Conservation (phyloP, 2,329 filamentous ascomycete species). For the Verticillium albo-atrum region DNA sequence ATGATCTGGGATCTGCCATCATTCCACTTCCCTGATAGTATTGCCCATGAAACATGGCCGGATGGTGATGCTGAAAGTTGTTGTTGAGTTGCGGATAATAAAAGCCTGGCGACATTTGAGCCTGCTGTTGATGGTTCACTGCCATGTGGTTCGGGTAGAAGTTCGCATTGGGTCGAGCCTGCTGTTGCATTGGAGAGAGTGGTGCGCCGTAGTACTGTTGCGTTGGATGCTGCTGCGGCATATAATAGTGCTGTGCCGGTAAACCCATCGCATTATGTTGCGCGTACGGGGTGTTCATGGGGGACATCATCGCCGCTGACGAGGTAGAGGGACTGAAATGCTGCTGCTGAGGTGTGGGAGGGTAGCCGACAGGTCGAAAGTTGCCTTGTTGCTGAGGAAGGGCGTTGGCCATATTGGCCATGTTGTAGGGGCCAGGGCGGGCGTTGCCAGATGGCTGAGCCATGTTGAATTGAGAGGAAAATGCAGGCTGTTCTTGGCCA, state of each 20-base stretch:
- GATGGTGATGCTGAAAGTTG: slow-evolving; percentile 3
- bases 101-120: slow-evolving; percentile 29
- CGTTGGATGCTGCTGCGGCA: slow-evolving; percentile 37
- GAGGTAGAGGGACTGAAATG: slow-evolving; percentile 23
- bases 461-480: slow-evolving; percentile 39
- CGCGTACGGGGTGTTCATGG: slow-evolving; percentile 32
- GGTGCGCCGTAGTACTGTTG: slow-evolving; percentile 39
- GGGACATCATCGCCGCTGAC: slow-evolving; percentile 32
- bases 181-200: slow-evolving; percentile 30
- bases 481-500: slow-evolving; percentile 30
- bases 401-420: slow-evolving; percentile 38
- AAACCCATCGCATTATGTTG: slow-evolving; percentile 32
- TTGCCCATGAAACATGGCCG: slow-evolving; percentile 26
- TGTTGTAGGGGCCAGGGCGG: slow-evolving; percentile 38
- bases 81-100: slow-evolving; percentile 37
- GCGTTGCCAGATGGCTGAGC: slow-evolving; percentile 16
- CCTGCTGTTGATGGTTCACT: slow-evolving; percentile 33
- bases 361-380: slow-evolving; percentile 34
- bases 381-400: slow-evolving; percentile 30
- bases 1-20: slow-evolving; percentile 19
- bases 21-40: slow-evolving; percentile 23
- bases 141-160: slow-evolving; percentile 41
- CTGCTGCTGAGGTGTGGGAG: slow-evolving; percentile 26
- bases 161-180: slow-evolving; percentile 27
- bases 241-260: slow-evolving; percentile 40